Base-by-base conservation (phyloP, 2,329 filamentous ascomycete species). In the Aspergillus jensenii region DNA sequence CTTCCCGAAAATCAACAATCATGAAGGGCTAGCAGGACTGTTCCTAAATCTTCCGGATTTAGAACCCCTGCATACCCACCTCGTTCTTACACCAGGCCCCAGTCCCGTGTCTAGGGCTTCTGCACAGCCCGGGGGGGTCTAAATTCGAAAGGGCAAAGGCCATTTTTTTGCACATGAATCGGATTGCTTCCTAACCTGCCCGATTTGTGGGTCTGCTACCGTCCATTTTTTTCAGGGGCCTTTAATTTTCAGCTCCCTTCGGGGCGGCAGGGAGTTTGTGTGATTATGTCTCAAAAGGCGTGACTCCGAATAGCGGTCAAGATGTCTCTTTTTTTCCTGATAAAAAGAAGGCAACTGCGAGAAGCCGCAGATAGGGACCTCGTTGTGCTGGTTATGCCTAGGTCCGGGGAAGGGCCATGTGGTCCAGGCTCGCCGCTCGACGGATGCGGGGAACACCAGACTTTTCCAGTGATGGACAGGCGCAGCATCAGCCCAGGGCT, bases 381-480 rank as follows among this genome's bases (percentile, higher is more conserved):
- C 11, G 4, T 17, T 23, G 11, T 19, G 9, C 6, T 21, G 19
- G 19, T 17, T 15, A 12, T 27, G 48, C 55, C 50, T 50, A 45
- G 56, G 45, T 59, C 59, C 47, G 58, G 64, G 62, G 62, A 58
- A 62, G 62, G 57, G 60, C 62, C 64, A 59, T 56, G 64, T 66
- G 63, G 61, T 48, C 63, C 63, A 61, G 59, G 57, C 56, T 56
- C 46, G 27, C 52, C 63, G 63, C 56, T 56, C 46, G 27, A 54
- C 63, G 63, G 64, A 66, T 66, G 64, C 63, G 64, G 64, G 64
- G 64, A 62, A 66, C 54, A 65, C 37, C 35, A 44, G 25, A 3
- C n/a, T 37, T 12, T 37, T 39, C 21, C 33, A 35, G 35, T 19
- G 48, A 50, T 37, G 23, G 35, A 51, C 48, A 46, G 41, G 40